Percentiles rank a stretch among this genome's conserved stretches.
These are phyloP conservation scores for Scedosporium dehoogii DNA, from an alignment of 2,329 filamentous ascomycete genomes.

Conservation along the genomic window DNA sequence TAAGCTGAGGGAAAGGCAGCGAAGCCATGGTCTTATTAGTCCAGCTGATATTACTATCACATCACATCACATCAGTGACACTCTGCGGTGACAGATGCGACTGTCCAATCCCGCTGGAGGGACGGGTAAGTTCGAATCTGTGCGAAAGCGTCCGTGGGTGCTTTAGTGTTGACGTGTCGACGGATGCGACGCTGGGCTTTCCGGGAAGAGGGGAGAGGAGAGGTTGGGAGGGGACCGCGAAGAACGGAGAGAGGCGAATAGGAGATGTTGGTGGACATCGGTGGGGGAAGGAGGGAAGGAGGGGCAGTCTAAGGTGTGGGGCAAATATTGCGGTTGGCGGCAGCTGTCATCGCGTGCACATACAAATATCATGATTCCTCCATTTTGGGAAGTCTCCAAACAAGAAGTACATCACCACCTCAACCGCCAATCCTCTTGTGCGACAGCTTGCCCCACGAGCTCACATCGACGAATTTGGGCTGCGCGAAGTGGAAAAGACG, in stretches of 20 bases:
- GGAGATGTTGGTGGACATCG: not conserved
- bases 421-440: not conserved
- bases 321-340: not conserved
- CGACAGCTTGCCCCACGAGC: not conserved
- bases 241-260: not conserved
- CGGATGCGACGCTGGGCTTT: not conserved
- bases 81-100: not conserved
- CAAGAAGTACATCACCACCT: not conserved
- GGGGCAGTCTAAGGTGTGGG: not conserved
- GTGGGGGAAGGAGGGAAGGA: not conserved
- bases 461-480: not conserved
- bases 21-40: not conserved
- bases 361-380: not conserved
- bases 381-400: conserved; percentile 1
- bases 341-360: not conserved
- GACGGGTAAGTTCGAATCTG: conserved; percentile 1
- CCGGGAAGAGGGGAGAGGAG: not conserved
- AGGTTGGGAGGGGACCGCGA: not conserved
- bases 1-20: not conserved
- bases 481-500: no score
- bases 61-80: not conserved
- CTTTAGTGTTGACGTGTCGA: not conserved
- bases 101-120: conserved; percentile 4
- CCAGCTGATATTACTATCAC: not conserved
- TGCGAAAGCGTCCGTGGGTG: not conserved